Evolutionary conservation across 768 basidiomycete genomes (phyloP).

Genomic region (Russula sp.): DNA sequence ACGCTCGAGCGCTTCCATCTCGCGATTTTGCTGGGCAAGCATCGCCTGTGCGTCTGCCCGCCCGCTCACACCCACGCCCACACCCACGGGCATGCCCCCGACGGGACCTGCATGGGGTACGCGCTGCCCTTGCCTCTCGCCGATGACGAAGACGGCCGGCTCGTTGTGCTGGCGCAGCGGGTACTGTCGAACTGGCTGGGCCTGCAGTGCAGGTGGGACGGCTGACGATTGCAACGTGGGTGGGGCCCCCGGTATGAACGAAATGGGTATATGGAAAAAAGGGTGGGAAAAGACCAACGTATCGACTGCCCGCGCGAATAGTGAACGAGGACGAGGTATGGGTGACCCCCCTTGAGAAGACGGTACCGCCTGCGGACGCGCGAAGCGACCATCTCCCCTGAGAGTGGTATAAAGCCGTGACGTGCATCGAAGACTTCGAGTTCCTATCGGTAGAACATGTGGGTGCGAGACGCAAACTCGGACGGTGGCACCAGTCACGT

Average conservation of each 20-base stretch:
- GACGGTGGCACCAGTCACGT: conserved; percentile 26
- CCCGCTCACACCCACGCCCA: conserved; percentile 11
- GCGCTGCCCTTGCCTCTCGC: conserved; percentile 69
- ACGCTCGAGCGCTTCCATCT: conserved; percentile 66
- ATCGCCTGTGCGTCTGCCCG: conserved; percentile 45
- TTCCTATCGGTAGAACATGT: conserved; percentile 41
- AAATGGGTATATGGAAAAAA: background rate
- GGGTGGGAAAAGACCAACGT: conserved; percentile 39
- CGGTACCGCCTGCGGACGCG: conserved; percentile 67
- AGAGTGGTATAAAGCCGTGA: conserved; percentile 67
- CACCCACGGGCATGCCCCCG: conserved; percentile 1
- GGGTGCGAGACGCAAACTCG: background rate
- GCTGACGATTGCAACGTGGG: conserved; percentile 33
- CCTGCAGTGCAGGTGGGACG: conserved; percentile 49
- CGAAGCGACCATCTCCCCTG: conserved; percentile 53
- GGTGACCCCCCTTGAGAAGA: conserved; percentile 63
- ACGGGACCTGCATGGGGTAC: conserved; percentile 25
- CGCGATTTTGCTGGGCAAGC: conserved; percentile 64
- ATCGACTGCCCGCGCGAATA: conserved; percentile 58
- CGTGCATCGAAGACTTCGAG: conserved; percentile 70
- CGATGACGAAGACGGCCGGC: conserved; percentile 59
- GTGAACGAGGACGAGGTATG: conserved; percentile 67
- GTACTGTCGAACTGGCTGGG: conserved; percentile 60
- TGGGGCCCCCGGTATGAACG: background rate
- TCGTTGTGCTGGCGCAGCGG: conserved; percentile 64